Percentiles rank a stretch among this genome's conserved stretches.
Conservation (phyloP, 179 eudicot species). For the Beta corolliflora region DNA sequence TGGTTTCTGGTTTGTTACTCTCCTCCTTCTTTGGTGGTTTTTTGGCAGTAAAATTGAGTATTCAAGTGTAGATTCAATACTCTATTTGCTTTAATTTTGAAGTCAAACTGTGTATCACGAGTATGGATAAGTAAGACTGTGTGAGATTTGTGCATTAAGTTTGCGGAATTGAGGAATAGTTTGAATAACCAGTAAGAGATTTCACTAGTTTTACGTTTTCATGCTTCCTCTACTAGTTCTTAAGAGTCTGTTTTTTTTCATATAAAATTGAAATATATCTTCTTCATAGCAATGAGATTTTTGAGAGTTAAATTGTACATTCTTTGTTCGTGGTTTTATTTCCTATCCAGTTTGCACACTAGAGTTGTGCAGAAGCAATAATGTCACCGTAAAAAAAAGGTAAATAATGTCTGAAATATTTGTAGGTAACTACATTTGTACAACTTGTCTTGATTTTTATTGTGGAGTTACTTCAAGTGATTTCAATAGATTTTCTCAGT, state of each 20-base stretch:
- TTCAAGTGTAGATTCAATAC: background rate
- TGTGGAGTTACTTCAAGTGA: no score
- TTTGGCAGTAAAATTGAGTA: background rate
- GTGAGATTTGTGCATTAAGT: background rate
- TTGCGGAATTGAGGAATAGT: background rate
- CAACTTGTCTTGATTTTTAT: no score
- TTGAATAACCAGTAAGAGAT: background rate
- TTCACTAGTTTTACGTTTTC: background rate
- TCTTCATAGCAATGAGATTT: no score
- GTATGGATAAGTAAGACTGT: background rate
- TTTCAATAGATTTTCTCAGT: no score
- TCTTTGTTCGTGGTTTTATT: background rate
- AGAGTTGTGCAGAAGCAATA: background rate
- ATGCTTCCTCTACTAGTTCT: background rate
- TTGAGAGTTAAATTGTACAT: no score
- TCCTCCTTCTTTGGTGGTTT: background rate
- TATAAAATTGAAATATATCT: no score
- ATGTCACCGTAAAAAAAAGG: no score
- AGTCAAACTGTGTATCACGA: background rate
- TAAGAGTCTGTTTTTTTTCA: no score
- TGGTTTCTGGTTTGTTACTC: slow-evolving; percentile 54
- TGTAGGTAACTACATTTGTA: background rate
- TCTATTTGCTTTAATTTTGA: no score
- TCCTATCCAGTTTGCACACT: background rate
- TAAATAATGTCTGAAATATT: background rate